Conservation (phyloP, 1,139 yeast species). For the Geotrichum klebahnii region DNA sequence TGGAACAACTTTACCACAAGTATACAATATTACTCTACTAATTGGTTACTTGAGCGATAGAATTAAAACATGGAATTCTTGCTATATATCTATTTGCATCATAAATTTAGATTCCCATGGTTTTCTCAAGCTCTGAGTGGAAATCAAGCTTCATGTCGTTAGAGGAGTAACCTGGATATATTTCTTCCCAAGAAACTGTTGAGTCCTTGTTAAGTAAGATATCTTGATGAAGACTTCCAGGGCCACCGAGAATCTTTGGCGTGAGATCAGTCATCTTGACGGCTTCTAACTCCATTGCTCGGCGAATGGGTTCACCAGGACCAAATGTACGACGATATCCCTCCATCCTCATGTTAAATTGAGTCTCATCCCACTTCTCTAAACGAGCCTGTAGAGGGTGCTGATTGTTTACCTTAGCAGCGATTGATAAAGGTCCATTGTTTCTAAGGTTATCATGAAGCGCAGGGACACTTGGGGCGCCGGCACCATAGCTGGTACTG, state of each 20-base stretch:
- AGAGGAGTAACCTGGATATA: conserved; percentile 49
- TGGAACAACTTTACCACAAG: too few relatives aligned
- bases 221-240: conserved; percentile 59
- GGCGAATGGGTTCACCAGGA: conserved; percentile 86
- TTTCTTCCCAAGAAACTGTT: conserved; percentile 87
- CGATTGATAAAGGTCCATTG: conserved; percentile 38
- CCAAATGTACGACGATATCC: conserved; percentile 81
- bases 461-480: conserved; percentile 33
- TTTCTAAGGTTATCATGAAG: conserved; percentile 34
- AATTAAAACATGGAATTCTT: too few relatives aligned
- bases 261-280: conserved; percentile 76
- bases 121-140: conserved; percentile 68
- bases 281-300: conserved; percentile 78
- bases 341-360: conserved; percentile 66
- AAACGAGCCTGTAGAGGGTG: conserved; percentile 84
- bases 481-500: conserved; percentile 29
- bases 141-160: conserved; percentile 44
- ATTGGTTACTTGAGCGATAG: too few relatives aligned
- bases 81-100: background rate
- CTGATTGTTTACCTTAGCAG: conserved; percentile 70
- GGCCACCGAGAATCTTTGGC: conserved; percentile 51
- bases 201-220: conserved; percentile 73
- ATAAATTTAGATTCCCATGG: conserved; percentile 37
- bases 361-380: conserved; percentile 74
- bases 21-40: too few relatives aligned